Evolutionary conservation across 768 basidiomycete species (phyloP), one percentile per base, ranked within the genome.

Genomic region (Suillus ampliporus): DNA sequence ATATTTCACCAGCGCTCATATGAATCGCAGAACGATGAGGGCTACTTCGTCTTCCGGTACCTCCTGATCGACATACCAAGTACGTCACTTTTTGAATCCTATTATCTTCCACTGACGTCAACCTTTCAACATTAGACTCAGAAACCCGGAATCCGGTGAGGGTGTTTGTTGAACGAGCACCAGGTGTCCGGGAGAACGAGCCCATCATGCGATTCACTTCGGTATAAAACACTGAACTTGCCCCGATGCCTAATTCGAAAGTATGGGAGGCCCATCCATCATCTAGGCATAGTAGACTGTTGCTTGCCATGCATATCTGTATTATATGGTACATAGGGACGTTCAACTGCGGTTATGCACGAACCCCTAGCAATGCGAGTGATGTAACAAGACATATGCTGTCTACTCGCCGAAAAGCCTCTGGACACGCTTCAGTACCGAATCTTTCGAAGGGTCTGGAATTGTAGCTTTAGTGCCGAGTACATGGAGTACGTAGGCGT

Each of bases 351-450:
- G 68, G 64, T n/a, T 64, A 61, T 70, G 71, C 68, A 71, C 11
- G 11, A 38, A 13, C 61, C 69, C 66, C 68, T 69, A 47, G 23
- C 53, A 21, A 60, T 34, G 31, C 23, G 26, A 34, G 50, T 43
- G 17, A 52, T 31, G 37, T 54, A 35, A 44, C 50, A 60, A 67
- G 53, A 15, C 17, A 21, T 41, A 15, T 19, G n/a, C 41, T 69
- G 35, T 68, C 79, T 84, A 94, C 80, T 98, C 97, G 71, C 95
- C 97, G 69, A 95, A 91, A 34, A 98, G 84, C 78, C 94, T 99
- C 84, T 97, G 95, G 17, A 99, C 97, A 58, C 96, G 88, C 77
- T 96, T 98, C 71, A 99, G 83, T 35, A 99, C 86, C 1, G 95
- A 97, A 73, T 99, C 97, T 75, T 98, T 98, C 14, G 89, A 87